Conservation (phyloP, 805 yeast species). For the Henningerozyma blattae region DNA sequence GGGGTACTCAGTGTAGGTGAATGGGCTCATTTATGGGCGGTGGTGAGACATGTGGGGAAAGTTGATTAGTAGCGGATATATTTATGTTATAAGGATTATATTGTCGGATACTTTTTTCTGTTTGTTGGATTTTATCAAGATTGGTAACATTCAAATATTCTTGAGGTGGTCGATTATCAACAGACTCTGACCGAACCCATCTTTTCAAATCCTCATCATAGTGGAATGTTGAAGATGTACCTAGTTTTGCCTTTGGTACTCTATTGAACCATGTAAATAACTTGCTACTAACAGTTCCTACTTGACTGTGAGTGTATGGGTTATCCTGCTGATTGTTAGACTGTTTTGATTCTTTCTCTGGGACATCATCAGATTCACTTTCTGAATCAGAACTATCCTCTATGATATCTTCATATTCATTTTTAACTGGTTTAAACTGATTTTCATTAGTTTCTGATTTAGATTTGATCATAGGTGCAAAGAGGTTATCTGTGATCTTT, state of each 20-base stretch:
- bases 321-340: conserved; percentile 9
- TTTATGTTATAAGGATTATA: too few relatives aligned
- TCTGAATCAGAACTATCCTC: conserved; percentile 29
- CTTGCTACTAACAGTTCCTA: conserved; percentile 12
- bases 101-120: too few relatives aligned
- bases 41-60: too few relatives aligned
- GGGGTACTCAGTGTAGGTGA: too few relatives aligned
- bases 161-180: conserved; percentile 70
- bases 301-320: too few relatives aligned
- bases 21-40: too few relatives aligned
- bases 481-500: conserved; percentile 5
- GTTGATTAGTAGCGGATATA: too few relatives aligned
- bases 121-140: too few relatives aligned
- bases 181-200: conserved; percentile 65
- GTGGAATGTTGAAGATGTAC: conserved; percentile 54
- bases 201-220: conserved; percentile 77
- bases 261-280: conserved; percentile 63
- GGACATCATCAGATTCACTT: conserved; percentile 9
- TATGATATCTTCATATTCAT: conserved; percentile 32
- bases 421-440: conserved; percentile 22
- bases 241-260: conserved; percentile 74
- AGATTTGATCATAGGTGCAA: conserved; percentile 15
- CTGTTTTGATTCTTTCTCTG: conserved; percentile 11
- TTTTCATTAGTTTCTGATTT: conserved; percentile 10
- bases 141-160: too few relatives aligned